Conservation (phyloP, 805 yeast species). For the Wickerhamomyces rabaulensis region DNA sequence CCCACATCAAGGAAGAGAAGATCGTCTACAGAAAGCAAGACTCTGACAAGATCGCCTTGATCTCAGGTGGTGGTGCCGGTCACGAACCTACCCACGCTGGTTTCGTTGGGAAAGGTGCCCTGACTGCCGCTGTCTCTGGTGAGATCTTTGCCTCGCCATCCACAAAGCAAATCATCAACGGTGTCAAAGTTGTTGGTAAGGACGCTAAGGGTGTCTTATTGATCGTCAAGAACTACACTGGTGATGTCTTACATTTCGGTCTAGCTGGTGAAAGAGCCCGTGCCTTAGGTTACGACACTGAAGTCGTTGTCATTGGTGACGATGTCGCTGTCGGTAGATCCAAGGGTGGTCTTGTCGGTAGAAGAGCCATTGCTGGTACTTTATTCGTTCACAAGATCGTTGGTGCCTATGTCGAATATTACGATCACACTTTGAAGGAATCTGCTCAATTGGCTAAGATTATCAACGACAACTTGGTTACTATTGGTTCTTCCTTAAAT, state of each 20-base stretch:
- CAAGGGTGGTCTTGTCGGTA: slow-evolving; percentile 87
- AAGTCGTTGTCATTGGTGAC: slow-evolving; percentile 76
- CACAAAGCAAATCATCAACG: slow-evolving; percentile 80
- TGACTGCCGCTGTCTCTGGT: slow-evolving; percentile 89
- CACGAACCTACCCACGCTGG: slow-evolving; percentile 96
- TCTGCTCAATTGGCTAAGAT: slow-evolving; percentile 55
- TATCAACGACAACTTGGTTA: slow-evolving; percentile 64
- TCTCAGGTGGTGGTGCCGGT: slow-evolving; percentile 95
- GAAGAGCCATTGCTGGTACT: slow-evolving; percentile 94
- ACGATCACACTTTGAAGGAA: slow-evolving; percentile 40
- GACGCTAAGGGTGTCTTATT: slow-evolving; percentile 63
- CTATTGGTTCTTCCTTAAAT: slow-evolving; percentile 85
- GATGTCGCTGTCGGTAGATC: slow-evolving; percentile 92
- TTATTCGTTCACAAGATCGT: slow-evolving; percentile 78
- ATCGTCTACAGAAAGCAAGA: slow-evolving; percentile 29
- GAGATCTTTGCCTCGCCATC: slow-evolving; percentile 92
- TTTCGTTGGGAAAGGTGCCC: slow-evolving; percentile 75
- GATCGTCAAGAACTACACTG: slow-evolving; percentile 89
- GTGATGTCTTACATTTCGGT: slow-evolving; percentile 91
- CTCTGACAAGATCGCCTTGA: slow-evolving; percentile 55
- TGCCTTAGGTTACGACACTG: slow-evolving; percentile 66
- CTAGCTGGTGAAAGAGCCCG: slow-evolving; percentile 86
- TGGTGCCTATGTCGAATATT: slow-evolving; percentile 62
- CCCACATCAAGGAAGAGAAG: slow-evolving; percentile 32
- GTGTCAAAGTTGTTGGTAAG: slow-evolving; percentile 38